Evolutionary conservation across 108 stramenopile genomes (phyloP).

Genomic region (Stephanodiscus minutulus): DNA sequence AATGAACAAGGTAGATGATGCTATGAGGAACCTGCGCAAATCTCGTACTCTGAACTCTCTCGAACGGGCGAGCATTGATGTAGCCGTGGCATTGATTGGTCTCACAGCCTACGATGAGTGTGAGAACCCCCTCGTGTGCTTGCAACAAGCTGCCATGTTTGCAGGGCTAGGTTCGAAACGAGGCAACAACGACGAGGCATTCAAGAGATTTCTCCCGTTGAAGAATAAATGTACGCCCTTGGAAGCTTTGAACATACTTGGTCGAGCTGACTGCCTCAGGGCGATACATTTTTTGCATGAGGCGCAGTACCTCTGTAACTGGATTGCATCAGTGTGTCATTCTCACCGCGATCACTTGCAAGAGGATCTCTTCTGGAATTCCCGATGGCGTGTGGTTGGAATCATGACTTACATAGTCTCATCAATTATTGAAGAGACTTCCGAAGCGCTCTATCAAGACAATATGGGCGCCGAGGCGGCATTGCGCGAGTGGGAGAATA

Average conservation of each 20-base stretch:
- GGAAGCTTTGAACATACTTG: conserved; percentile 77
- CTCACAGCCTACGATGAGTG: conserved; percentile 59
- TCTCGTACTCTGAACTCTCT: conserved; percentile 66
- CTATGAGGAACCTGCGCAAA: conserved; percentile 69
- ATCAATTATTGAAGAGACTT: conserved; percentile 58
- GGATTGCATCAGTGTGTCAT: conserved; percentile 69
- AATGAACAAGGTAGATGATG: conserved; percentile 32
- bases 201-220: conserved; percentile 60
- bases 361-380: conserved; percentile 48
- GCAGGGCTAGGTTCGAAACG: conserved; percentile 71
- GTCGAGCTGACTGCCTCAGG: conserved; percentile 83
- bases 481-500: conserved; percentile 52
- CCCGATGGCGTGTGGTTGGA: conserved; percentile 65
- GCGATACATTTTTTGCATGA: conserved; percentile 75
- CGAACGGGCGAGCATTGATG: conserved; percentile 66
- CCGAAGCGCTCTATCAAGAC: conserved; percentile 8
- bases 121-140: conserved; percentile 71
- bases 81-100: conserved; percentile 64
- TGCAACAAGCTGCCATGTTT: conserved; percentile 86
- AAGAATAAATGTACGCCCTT: conserved; percentile 52
- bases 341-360: conserved; percentile 49
- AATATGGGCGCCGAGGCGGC: conserved; percentile 2
- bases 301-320: conserved; percentile 78
- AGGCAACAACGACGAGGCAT: conserved; percentile 68
- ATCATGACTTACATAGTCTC: conserved; percentile 60